Evolutionary conservation across 768 basidiomycete genomes (phyloP), one percentile per base, ranked within the genome.

Genomic region (Tricholoma hemisulphureum): DNA sequence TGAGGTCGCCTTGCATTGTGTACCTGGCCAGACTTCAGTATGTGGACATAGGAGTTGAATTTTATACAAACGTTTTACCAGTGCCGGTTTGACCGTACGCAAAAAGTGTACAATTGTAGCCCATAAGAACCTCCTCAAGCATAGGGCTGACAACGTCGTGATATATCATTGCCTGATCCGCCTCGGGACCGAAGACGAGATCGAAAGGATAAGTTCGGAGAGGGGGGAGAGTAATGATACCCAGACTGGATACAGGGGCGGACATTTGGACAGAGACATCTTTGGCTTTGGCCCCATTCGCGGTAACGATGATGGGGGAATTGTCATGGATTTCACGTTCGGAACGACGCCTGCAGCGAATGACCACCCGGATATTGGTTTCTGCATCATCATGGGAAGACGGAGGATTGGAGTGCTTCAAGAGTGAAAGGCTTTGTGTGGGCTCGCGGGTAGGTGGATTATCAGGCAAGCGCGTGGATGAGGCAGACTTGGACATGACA

Each of bases 21-120:
- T 95, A 90, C 43, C 88, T 91, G 53, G 14, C 35, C 11, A 23
- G 35, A 50, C 23, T 52, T 62, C 21, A 53, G 29, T 56, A 21
- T 37, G 51, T 50, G 16, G 16, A 48, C 20, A 57, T 18, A 51
- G 39, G n/a, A 24, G 46, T 28, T 29, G 51, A 50, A n/a, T 43
- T 8, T 31, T 32, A 14, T 3, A 77, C 92, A 65, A 70, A 97
- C 93, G 97, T 98, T 77, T 99, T 99, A 20, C 97, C 97, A 0
- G 97, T 98, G 1, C 97, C 97, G 0, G 97, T 98, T 72, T 98
- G 97, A 2, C 97, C 97, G 69, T 99, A 99, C 4, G 95, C 95
- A 73, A 98, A 98, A 20, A 99, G 78, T 0, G 93, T 96, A 69
- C 96, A 98, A 68, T 98, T 98, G 77, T 97, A 99, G 5, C 97